Evolutionary conservation across 2,329 filamentous ascomycete species (phyloP), one percentile per base, ranked within the genome.

Genomic region (Pseudogymnoascus sp.): DNA sequence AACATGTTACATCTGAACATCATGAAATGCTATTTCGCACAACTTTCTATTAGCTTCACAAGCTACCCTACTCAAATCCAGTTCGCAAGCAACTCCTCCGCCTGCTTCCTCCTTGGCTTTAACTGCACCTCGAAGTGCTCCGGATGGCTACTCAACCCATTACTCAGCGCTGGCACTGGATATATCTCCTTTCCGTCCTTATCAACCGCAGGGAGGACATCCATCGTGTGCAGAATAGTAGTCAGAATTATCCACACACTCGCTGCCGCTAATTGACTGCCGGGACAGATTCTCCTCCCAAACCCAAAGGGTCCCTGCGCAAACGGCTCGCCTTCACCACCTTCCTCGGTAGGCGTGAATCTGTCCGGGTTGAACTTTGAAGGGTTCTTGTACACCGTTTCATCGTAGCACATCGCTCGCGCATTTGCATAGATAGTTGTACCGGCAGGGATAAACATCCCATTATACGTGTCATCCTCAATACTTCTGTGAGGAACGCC

Each of bases 371-470:
- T 72, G 65, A 81, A 81, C 6, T 61, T 62, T 18, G 77, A 73
- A 1, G 79, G 77, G 58, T 78, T 63, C 3, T 60, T 61, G 70
- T 81, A 81, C 1, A 73, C 68, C 3, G 60, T 57, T 58, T 74
- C 65, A 63, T 82, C 76, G 47, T 82, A 81, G 68, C 82, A 81
- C 71, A 86, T 81, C 38, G 78, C 78, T 75, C 79, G 82, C 59
- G 64, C 75, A 79, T 82, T 81, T 30, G 75, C 74, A 25, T 43
- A 43, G 12, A 43, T 43, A 7, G 39, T 43, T 43, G 39, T 41
- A 33, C 82, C 83, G n/a, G 78, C 79, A 8, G 81, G 82, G 58
- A 86, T 84, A 62, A 78, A 77, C 70, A 82, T 80, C 35, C 78
- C 82, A 18, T 80, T 73, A 67, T 85, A 86, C 9, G 78, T 73